phyloP scores from a whole-genome alignment of 2,329 filamentous ascomycete species.

The Elsinoe perseae region DNA sequence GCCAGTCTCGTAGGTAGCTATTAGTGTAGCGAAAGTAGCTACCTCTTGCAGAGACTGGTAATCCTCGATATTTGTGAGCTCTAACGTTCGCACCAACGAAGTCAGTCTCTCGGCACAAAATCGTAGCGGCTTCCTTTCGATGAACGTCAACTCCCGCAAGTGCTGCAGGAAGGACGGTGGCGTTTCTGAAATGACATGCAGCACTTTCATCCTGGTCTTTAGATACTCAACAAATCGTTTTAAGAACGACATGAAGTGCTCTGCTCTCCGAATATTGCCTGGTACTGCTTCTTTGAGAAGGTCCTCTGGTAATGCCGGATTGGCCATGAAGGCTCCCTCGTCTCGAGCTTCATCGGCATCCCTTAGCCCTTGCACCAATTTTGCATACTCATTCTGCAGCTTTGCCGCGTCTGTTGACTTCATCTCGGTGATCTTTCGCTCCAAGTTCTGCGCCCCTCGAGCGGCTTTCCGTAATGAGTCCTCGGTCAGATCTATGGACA shows the following conservation, averaged over 20 bases:
- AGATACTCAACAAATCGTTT: slow-evolving; percentile 97
- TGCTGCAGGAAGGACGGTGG: slow-evolving; percentile 89
- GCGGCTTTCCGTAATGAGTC: slow-evolving; percentile 88
- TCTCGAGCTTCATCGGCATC: slow-evolving; percentile 82
- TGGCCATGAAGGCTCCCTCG: slow-evolving; percentile 95
- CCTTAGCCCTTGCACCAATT: slow-evolving; percentile 83
- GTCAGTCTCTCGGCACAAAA: slow-evolving; percentile 95
- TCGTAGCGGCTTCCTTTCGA: slow-evolving; percentile 86
- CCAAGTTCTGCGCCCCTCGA: slow-evolving; percentile 80
- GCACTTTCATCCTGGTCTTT: slow-evolving; percentile 92
- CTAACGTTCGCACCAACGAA: slow-evolving; percentile 86
- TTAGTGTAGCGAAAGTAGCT: slow-evolving; percentile 90
- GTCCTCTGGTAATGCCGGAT: slow-evolving; percentile 89
- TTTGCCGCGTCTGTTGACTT: slow-evolving; percentile 92
- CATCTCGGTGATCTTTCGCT: slow-evolving; percentile 87
- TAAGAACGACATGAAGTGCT: slow-evolving; percentile 91
- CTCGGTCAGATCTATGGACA: slow-evolving; percentile 94
- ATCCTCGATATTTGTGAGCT: slow-evolving; percentile 96
- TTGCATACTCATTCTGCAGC: slow-evolving; percentile 88
- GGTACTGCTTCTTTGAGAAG: slow-evolving; percentile 91
- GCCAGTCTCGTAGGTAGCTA: slow-evolving; percentile 93
- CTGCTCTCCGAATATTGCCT: slow-evolving; percentile 89
- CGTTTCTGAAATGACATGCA: slow-evolving; percentile 94
- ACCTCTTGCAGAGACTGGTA: slow-evolving; percentile 96
- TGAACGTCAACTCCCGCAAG: slow-evolving; percentile 91